Evolutionary conservation across 306 rosid species (phyloP), one percentile per base, ranked within the genome.

Genomic region (Abrus pulchellus): DNA sequence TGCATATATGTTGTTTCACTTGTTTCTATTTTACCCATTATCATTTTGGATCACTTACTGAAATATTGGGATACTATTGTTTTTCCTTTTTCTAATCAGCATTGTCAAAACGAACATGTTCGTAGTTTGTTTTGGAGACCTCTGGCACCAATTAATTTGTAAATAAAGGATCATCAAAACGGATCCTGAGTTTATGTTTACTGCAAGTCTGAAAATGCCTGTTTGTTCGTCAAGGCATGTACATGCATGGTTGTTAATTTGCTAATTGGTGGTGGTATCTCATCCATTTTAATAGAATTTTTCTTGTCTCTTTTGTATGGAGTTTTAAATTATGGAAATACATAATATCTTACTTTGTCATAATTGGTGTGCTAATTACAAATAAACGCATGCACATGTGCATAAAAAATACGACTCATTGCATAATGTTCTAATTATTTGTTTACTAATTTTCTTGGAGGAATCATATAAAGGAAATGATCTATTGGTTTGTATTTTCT

Each of bases 401-500:
- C 53, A 49, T 41, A 0, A 30, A 76, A 20, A 59, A 52, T 48
- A 59, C 59, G 53, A 60, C 72, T 72, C 1, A 7, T 3, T 41
- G 10, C 34, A 43, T 81, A 52, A 27, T 13, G 48, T 72, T 62
- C 44, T 41, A 9, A 9, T 55, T 70, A 70, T 53, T 29, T 47
- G 54, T 7, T 45, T 79, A 40, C 4, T 53, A 44, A 65, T 45
- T 68, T 74, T 3, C 47, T 73, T 12, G 0, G 67, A 72, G 50
- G 7, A 54, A 20, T n/a, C 63, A 47, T 53, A 64, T 41, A 69
- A 72, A 55, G 30, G 65, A 79, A 48, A 83, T 77, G 72, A 56
- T 73, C 82, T 65, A 13, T 59, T 55, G 59, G 67, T 69, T 32
- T 78, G 6, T 70, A 54, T 78, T 69, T 73, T 68, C 28, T 8